Conservation (phyloP, 2,329 filamentous ascomycete genomes). For the Monosporascus sp. region DNA sequence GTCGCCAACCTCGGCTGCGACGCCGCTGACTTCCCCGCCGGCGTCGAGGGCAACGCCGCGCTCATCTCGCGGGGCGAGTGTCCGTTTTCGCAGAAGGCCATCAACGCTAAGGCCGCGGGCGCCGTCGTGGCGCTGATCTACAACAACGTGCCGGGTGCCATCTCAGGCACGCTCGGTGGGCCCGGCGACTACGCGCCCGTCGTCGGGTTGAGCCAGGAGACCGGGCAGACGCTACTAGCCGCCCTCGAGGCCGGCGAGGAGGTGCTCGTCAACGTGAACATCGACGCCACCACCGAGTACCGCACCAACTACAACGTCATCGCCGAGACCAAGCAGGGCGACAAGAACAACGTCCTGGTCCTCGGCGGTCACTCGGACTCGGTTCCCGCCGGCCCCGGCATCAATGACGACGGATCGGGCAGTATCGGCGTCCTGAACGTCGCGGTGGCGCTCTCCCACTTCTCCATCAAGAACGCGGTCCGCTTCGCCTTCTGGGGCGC, state of each 20-base stretch:
- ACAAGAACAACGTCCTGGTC: constrained; percentile 53
- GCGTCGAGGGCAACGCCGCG: constrained; percentile 50
- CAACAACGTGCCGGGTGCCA: constrained; percentile 45
- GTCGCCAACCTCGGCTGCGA: constrained; percentile 50
- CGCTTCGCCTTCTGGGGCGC: constrained; percentile 61
- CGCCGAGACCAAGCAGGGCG: constrained; percentile 53
- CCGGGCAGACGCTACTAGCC: constrained; percentile 19
- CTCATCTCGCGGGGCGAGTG: constrained; percentile 53
- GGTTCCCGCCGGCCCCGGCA: constrained; percentile 55
- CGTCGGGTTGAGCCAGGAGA: constrained; percentile 40
- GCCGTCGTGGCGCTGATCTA: constrained; percentile 52
- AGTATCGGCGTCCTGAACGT: constrained; percentile 53
- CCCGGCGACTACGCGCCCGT: constrained; percentile 41
- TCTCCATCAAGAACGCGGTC: constrained; percentile 52
- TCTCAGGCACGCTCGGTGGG: constrained; percentile 45
- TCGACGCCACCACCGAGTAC: constrained; percentile 14
- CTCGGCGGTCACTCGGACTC: constrained; percentile 58
- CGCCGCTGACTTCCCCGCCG: constrained; percentile 46
- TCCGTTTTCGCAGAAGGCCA: constrained; percentile 50
- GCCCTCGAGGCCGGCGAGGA: constrained; percentile 23
- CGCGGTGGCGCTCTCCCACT: constrained; percentile 53
- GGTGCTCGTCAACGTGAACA: constrained; percentile 10
- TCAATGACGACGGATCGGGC: constrained; percentile 62
- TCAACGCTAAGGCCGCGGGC: constrained; percentile 46
- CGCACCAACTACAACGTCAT: constrained; percentile 48